Percentiles rank a stretch among this genome's conserved stretches.
phyloP scores from a whole-genome alignment of 257 asterid genomes.

The Solanum raphanifolium region DNA sequence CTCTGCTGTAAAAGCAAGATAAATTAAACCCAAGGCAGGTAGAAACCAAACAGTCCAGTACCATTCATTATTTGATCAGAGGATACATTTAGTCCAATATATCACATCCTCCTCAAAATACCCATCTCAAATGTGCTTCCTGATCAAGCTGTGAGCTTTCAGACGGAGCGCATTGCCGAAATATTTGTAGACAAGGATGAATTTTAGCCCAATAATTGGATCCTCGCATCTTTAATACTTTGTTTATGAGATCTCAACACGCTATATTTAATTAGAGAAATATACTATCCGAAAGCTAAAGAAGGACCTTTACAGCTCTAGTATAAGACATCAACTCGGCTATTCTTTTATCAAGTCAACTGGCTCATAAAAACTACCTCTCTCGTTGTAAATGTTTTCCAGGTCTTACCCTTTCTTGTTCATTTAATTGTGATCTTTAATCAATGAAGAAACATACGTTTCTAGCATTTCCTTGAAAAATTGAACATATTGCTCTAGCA shows the following conservation, averaged over 20 bases:
- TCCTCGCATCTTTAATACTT: background rate
- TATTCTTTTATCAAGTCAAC: background rate
- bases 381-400: background rate
- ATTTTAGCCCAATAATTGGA: background rate
- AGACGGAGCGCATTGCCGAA: background rate
- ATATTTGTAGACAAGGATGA: background rate
- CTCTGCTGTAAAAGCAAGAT: background rate
- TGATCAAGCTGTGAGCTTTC: background rate
- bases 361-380: background rate
- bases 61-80: background rate
- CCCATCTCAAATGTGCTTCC: background rate
- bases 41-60: background rate
- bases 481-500: background rate
- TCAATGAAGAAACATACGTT: background rate
- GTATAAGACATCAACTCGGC: background rate
- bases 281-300: background rate
- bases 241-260: background rate
- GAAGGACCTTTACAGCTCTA: background rate
- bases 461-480: background rate
- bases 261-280: background rate
- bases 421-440: background rate
- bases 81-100: background rate
- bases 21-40: background rate
- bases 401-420: background rate
- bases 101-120: background rate